These are phyloP conservation scores for Phalaenopsis aphrodite DNA, from an alignment of 106 monocot genomes.

Conservation along the genomic window DNA sequence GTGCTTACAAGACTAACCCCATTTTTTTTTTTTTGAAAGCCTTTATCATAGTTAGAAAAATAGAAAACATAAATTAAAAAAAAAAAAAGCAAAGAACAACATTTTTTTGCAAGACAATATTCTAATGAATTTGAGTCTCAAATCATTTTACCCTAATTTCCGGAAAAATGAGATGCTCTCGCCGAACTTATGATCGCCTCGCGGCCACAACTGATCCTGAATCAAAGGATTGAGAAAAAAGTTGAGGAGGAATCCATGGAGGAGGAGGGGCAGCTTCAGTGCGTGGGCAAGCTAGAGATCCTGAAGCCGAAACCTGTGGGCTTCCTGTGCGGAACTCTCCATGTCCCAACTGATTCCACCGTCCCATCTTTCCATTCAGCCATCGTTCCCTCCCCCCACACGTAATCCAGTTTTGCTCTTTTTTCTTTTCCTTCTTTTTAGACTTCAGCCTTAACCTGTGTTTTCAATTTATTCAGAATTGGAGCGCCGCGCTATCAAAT, in stretches of 20 bases:
- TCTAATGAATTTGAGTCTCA: no score
- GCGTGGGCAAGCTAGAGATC: constrained; percentile 90
- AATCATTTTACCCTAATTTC: no score
- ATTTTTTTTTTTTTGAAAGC: no score
- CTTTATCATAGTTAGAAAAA: no score
- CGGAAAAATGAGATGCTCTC: no score
- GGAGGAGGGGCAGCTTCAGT: constrained; percentile 52
- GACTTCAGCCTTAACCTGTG: neutral
- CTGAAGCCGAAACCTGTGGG: constrained; percentile 51
- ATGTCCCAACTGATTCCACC: constrained; percentile 59
- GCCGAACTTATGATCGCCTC: no score
- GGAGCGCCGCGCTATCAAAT: constrained; percentile 91
- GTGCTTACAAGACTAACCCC: no score
- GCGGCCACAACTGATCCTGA: neutral
- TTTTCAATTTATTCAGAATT: constrained; percentile 32
- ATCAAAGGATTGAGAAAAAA: constrained; percentile 1
- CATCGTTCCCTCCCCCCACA: constrained; percentile 40
- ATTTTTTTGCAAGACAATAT: no score
- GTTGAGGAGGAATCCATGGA: constrained; percentile 41
- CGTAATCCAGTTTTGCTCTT: constrained; percentile 24
- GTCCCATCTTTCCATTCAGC: constrained; percentile 45
- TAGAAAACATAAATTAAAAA: no score
- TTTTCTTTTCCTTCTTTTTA: neutral
- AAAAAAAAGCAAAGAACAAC: no score
- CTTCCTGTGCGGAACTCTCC: constrained; percentile 91